Conservation (phyloP, 140 eudicot genomes). For the Flaveria floridana region DNA sequence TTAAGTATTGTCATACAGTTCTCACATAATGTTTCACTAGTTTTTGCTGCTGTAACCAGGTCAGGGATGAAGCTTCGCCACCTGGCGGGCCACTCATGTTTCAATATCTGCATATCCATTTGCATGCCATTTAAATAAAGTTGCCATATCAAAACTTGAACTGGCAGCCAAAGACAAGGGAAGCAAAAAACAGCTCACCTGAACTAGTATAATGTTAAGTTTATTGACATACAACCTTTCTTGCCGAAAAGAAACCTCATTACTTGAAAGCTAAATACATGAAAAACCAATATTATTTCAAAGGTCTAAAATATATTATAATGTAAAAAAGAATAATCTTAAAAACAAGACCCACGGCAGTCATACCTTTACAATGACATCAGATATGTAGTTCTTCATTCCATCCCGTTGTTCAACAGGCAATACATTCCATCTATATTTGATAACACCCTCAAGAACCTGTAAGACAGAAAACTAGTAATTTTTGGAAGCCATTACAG, state of each 20-base stretch:
- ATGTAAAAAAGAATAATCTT: neutral
- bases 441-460: slow-evolving; percentile 98
- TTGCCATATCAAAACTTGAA: slow-evolving; percentile 3
- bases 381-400: slow-evolving; percentile 95
- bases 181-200: slow-evolving; percentile 52
- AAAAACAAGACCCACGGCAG: slow-evolving; percentile 18
- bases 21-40: slow-evolving; percentile 93
- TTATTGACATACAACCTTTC: slow-evolving; percentile 95
- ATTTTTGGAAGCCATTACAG: slow-evolving; percentile 8
- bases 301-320: neutral
- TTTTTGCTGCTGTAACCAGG: slow-evolving; percentile 87
- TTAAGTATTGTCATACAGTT: slow-evolving; percentile 96
- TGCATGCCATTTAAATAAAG: slow-evolving; percentile 21
- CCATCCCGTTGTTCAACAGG: slow-evolving; percentile 96
- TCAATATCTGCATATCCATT: slow-evolving; percentile 63
- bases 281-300: neutral
- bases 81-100: slow-evolving; percentile 98
- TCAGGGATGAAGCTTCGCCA: slow-evolving; percentile 94
- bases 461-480: slow-evolving; percentile 30
- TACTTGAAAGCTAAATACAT: slow-evolving; percentile 74
- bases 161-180: slow-evolving; percentile 8
- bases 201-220: slow-evolving; percentile 87
- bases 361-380: slow-evolving; percentile 84
- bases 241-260: slow-evolving; percentile 76
- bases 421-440: slow-evolving; percentile 97